Percentiles rank a stretch among this genome's conserved stretches.
Evolutionary conservation across 176 grass and related monocot species (phyloP).

Genomic region (Raddia guianensis): DNA sequence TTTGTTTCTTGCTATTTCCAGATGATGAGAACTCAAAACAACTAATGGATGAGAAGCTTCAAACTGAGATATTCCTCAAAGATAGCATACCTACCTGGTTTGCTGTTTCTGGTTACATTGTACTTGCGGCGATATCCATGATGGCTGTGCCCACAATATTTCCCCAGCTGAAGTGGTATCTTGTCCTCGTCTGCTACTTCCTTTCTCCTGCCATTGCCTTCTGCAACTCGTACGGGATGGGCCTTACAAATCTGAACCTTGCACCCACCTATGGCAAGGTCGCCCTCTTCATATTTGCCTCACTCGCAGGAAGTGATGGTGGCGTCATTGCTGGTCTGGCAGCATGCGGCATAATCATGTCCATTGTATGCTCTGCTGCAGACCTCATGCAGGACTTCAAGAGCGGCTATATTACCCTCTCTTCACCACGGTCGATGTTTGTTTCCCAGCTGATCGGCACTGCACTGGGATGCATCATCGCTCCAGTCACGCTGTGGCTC

Average conservation of each 20-base stretch:
- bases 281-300: constrained; percentile 41
- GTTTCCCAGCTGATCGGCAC: constrained; percentile 39
- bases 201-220: constrained; percentile 56
- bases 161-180: constrained; percentile 54
- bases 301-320: constrained; percentile 36
- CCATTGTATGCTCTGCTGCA: constrained; percentile 43
- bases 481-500: constrained; percentile 56
- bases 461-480: constrained; percentile 34
- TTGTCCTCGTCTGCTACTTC: constrained; percentile 51
- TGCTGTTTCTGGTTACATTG: constrained; percentile 51
- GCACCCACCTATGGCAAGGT: constrained; percentile 51
- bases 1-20: background rate
- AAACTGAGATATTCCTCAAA: constrained; percentile 50
- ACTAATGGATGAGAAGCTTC: constrained; percentile 25
- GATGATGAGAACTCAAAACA: constrained; percentile 19
- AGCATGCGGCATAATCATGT: constrained; percentile 53
- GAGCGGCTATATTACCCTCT: constrained; percentile 48
- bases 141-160: constrained; percentile 46
- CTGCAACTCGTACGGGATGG: constrained; percentile 55
- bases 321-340: constrained; percentile 48
- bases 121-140: constrained; percentile 41
- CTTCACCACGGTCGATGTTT: constrained; percentile 45
- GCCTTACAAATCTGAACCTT: constrained; percentile 56
- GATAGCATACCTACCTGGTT: constrained; percentile 46
- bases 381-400: constrained; percentile 65